A percentile compares a stretch with the other conserved stretches of the same genome.
Conservation (phyloP, 1,139 yeast genomes). For the Zygosaccharomyces pseudobailii region DNA sequence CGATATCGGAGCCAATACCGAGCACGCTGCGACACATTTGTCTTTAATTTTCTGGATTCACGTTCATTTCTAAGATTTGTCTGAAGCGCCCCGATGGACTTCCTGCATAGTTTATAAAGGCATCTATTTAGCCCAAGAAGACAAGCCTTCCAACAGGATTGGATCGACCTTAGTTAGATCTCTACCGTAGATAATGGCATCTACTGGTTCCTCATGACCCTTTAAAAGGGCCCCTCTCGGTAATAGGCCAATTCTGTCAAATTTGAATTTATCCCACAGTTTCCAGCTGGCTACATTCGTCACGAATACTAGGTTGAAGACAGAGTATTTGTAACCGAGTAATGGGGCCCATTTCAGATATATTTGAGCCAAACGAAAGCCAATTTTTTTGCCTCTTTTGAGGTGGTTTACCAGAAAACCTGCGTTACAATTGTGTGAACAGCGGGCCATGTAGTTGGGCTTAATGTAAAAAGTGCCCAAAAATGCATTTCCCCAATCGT, state of each 20-base stretch:
- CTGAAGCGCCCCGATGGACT: not conserved
- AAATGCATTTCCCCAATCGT: slow-evolving; percentile 40
- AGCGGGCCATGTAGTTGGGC: slow-evolving; percentile 74
- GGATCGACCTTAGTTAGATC: slow-evolving; percentile 38
- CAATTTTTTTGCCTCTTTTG: slow-evolving; percentile 55
- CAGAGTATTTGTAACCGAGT: slow-evolving; percentile 70
- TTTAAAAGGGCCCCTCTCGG: slow-evolving; percentile 63
- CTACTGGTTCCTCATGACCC: slow-evolving; percentile 56
- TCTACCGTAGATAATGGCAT: slow-evolving; percentile 64
- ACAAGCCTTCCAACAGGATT: slow-evolving; percentile 18
- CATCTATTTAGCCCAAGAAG: not conserved
- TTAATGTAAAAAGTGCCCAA: slow-evolving; percentile 71
- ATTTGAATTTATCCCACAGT: slow-evolving; percentile 75
- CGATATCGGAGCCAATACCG: slow-evolving; percentile 33
- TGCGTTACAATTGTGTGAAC: slow-evolving; percentile 76
- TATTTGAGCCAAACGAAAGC: slow-evolving; percentile 54
- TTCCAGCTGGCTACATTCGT: slow-evolving; percentile 61
- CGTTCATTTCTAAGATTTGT: not conserved
- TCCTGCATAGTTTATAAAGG: not conserved
- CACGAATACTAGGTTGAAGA: slow-evolving; percentile 76
- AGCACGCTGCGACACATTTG: slow-evolving; percentile 9
- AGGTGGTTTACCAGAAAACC: slow-evolving; percentile 62
- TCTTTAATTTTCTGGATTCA: not conserved
- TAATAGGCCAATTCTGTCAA: slow-evolving; percentile 64
- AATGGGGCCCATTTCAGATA: slow-evolving; percentile 64